phyloP scores from a whole-genome alignment of 225 moss, liverwort and hornwort genomes.

The Anthoceros angustus region DNA sequence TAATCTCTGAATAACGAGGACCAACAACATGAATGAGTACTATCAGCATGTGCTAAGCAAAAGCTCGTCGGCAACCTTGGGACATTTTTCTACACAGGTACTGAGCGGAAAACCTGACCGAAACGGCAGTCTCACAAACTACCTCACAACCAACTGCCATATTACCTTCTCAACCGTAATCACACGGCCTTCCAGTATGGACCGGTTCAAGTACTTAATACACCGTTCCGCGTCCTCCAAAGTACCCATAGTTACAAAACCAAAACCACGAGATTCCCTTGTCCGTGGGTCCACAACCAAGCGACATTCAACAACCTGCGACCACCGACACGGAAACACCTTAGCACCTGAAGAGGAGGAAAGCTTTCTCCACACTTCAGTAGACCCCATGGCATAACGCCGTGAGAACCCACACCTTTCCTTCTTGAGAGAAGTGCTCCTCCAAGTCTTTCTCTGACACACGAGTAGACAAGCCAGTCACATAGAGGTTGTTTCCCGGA shows the following conservation, averaged over 20 bases:
- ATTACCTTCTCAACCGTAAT: constrained; percentile 92
- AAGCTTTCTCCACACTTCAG: constrained; percentile 23
- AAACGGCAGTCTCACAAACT: background rate
- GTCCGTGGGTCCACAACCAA: constrained; percentile 96
- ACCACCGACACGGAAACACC: background rate
- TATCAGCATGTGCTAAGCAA: constrained; percentile 31
- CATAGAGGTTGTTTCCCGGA: constrained; percentile 92
- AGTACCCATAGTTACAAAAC: constrained; percentile 90
- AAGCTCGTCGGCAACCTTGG: constrained; percentile 1
- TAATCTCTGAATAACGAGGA: constrained; percentile 45
- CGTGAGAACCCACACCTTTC: background rate
- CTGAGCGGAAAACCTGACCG: background rate
- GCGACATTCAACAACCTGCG: constrained; percentile 81
- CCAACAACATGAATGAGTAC: constrained; percentile 37
- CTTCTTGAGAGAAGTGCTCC: constrained; percentile 60
- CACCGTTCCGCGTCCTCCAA: constrained; percentile 76
- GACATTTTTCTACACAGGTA: background rate
- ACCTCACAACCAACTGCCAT: background rate
- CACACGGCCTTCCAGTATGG: constrained; percentile 91
- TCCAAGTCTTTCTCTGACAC: constrained; percentile 86
- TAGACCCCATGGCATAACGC: background rate
- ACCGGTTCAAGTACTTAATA: constrained; percentile 91
- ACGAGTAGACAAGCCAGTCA: constrained; percentile 89
- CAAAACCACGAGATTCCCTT: constrained; percentile 89
- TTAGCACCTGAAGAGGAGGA: background rate